Base-by-base conservation (phyloP, 2,329 filamentous ascomycete genomes). In the Cladosporium sp. region DNA sequence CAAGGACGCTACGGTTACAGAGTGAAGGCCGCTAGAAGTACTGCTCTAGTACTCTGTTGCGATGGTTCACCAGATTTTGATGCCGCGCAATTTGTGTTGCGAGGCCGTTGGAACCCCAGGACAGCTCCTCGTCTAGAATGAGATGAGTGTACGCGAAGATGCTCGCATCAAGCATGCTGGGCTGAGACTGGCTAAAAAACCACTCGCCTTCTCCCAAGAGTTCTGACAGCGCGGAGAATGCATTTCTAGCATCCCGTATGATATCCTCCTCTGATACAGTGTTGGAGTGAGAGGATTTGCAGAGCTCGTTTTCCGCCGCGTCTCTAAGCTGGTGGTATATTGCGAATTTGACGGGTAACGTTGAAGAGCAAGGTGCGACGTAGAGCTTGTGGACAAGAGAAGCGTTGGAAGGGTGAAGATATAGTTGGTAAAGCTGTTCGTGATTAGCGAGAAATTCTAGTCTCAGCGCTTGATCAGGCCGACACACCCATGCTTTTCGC, bases 91-190 rank as follows among this genome's bases (percentile, higher is more conserved):
- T 64, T 46, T 80, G 71, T 52, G 78, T 75, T 11, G 69, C 74
- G 48, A 95, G 71, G 49, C 76, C 74, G 55, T 77, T 78, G 53
- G 87, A 81, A 54, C 73, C 74, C 87, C 87, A 91, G 1, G 71
- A 74, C 58, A 89, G 63, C 2, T 62, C 63, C 33, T 83, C 77
- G 55, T 87, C 82, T 48, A 95, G 71, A 49, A 97, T 74, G 46
- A 95, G 74, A 68, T 95, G 83, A 0, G 88, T 91, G 69, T 96
- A 98, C 3, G 89, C 84, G 71, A 96, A 97, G 2, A 97, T 81
- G 50, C 82, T 83, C 6, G 92, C 91, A 70, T 98, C 93, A 61
- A 97, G 92, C 19, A 92, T 65, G 0, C 84, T 82, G 0, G 92
- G 89, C 13, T 69, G 66, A 31, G 68, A 46, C 53, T 68, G 66